phyloP scores from a whole-genome alignment of 768 basidiomycete genomes.

The Tricholoma flavovirens region DNA sequence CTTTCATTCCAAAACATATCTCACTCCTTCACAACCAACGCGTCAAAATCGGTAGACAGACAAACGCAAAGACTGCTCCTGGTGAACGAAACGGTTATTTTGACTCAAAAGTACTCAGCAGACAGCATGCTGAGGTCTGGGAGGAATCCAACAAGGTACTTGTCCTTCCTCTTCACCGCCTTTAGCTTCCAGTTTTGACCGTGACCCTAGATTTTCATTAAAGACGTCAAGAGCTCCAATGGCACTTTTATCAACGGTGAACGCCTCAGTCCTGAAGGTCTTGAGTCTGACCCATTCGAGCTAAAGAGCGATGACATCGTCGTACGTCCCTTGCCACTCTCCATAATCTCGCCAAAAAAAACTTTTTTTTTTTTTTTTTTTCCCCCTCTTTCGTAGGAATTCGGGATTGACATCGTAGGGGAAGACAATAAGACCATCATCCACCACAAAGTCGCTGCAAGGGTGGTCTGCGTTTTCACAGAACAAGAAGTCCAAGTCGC shows the following conservation, averaged over 20 bases:
- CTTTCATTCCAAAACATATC: slow-evolving; percentile 92
- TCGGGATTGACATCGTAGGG: slow-evolving; percentile 97
- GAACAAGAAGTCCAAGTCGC: slow-evolving; percentile 81
- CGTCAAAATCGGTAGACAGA: slow-evolving; percentile 92
- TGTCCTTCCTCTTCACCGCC: slow-evolving; percentile 2
- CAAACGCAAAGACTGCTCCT: slow-evolving; percentile 91
- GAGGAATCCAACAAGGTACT: slow-evolving; percentile 79
- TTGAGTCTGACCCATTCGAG: slow-evolving; percentile 90
- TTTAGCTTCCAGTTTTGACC: neutral
- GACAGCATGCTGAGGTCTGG: slow-evolving; percentile 99
- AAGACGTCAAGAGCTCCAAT: slow-evolving; percentile 96
- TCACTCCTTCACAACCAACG: slow-evolving; percentile 62
- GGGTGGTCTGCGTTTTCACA: slow-evolving; percentile 82
- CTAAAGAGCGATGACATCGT: slow-evolving; percentile 95
- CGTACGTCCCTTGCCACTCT: slow-evolving; percentile 43
- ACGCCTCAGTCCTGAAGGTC: slow-evolving; percentile 80
- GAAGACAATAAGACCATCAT: slow-evolving; percentile 98
- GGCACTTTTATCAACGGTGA: slow-evolving; percentile 98
- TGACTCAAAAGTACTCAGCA: slow-evolving; percentile 88
- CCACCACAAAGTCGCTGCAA: slow-evolving; percentile 97
- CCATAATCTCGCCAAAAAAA: slow-evolving; percentile 5
- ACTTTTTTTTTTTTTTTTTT: neutral
- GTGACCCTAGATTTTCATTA: slow-evolving; percentile 80
- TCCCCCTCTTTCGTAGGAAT: slow-evolving; percentile 81
- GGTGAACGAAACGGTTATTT: slow-evolving; percentile 94